A percentile compares a stretch with the other conserved stretches of the same genome.
Conservation (phyloP, 139 green algal genomes). For the Micractinium sp. region DNA sequence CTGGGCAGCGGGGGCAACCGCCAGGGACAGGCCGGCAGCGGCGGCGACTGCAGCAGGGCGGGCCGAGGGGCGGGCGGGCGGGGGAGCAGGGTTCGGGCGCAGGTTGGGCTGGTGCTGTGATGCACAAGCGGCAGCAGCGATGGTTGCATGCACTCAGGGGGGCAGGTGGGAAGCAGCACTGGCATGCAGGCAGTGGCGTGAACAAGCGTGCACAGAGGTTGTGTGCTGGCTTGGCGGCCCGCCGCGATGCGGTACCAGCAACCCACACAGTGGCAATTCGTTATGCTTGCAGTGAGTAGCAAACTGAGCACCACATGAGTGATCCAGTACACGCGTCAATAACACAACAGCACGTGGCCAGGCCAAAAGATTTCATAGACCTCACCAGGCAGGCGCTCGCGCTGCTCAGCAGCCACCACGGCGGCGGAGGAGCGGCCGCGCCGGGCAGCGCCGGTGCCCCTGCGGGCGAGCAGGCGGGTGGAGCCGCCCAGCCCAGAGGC, state of each 20-base stretch:
- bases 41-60: conserved; percentile 8
- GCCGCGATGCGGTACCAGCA: too few relatives aligned
- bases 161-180: too few relatives aligned
- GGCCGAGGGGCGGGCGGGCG: not conserved
- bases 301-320: too few relatives aligned
- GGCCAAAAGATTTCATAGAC: too few relatives aligned
- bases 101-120: not conserved
- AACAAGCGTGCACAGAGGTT: not conserved
- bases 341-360: too few relatives aligned
- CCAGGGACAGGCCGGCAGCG: conserved; percentile 6
- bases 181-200: too few relatives aligned
- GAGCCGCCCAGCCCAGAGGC: conserved; percentile 13
- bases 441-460: not conserved
- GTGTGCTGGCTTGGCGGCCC: too few relatives aligned
- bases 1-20: not conserved
- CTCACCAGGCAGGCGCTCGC: conserved; percentile 35
- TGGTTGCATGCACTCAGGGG: too few relatives aligned
- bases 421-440: not conserved
- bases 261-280: too few relatives aligned
- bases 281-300: too few relatives aligned
- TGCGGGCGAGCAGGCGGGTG: conserved; percentile 12
- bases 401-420: not conserved
- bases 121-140: too few relatives aligned
- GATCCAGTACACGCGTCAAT: too few relatives aligned
- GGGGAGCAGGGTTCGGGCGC: not conserved